These are phyloP conservation scores for Amylocarpus encephaloides DNA, from an alignment of 2,329 filamentous ascomycete genomes.

Conservation along the genomic window DNA sequence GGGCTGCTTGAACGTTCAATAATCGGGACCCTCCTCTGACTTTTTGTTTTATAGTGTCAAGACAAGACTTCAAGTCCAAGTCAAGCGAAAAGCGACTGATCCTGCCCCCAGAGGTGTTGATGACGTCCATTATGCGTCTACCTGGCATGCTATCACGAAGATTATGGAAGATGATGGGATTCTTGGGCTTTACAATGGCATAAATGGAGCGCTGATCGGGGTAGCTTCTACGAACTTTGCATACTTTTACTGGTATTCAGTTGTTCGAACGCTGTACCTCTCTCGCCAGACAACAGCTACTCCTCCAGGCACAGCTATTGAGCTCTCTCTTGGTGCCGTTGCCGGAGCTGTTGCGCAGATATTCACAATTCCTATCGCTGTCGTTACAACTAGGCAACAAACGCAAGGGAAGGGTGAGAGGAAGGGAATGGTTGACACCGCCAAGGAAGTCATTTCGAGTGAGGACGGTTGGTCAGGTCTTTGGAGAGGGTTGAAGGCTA, in stretches of 20 bases:
- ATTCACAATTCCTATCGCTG: conserved; percentile 93
- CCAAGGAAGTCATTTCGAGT: conserved; percentile 78
- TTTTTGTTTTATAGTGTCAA: conserved; percentile 63
- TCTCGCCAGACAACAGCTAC: conserved; percentile 50
- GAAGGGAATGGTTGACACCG: conserved; percentile 82
- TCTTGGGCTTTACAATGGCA: conserved; percentile 79
- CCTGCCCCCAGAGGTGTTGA: conserved; percentile 38
- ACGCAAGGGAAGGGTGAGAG: conserved; percentile 79
- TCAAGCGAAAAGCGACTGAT: conserved; percentile 54
- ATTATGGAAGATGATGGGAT: conserved; percentile 78
- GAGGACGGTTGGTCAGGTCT: conserved; percentile 85
- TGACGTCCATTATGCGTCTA: conserved; percentile 74
- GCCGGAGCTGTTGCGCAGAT: conserved; percentile 88
- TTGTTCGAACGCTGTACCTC: conserved; percentile 76
- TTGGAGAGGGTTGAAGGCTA: conserved; percentile 94
- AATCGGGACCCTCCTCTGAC: not conserved
- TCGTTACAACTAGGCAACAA: conserved; percentile 93
- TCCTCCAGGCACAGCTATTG: conserved; percentile 70
- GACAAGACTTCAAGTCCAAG: conserved; percentile 90
- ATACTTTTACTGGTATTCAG: conserved; percentile 98
- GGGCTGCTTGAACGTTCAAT: not conserved
- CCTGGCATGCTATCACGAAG: conserved; percentile 79
- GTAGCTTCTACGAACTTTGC: conserved; percentile 98
- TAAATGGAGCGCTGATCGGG: conserved; percentile 78
- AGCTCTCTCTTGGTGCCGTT: conserved; percentile 77